These are phyloP conservation scores for Aphanomyces astaci DNA, from an alignment of 352 stramenopile species.

Conservation along the genomic window DNA sequence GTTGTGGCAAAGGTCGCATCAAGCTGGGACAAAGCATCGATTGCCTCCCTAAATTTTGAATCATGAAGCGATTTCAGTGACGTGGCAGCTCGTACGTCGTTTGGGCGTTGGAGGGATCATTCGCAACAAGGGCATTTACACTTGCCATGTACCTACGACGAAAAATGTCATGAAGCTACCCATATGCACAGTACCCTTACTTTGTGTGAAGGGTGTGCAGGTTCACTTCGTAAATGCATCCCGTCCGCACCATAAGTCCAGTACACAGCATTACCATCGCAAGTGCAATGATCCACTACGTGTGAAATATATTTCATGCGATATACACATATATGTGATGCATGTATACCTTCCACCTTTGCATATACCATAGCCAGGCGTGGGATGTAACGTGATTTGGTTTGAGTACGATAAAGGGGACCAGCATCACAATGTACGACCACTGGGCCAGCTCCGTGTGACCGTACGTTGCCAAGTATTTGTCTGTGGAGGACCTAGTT, in stretches of 20 bases:
- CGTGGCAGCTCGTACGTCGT: neutral
- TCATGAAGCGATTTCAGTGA: neutral
- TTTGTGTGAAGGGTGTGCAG: neutral
- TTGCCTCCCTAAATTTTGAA: neutral
- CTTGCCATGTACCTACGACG: neutral
- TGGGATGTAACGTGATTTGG: neutral
- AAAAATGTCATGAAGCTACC: neutral
- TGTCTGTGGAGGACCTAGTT: neutral
- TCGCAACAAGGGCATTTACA: neutral
- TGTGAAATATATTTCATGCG: neutral
- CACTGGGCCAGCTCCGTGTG: conserved; percentile 1
- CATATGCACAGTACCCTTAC: neutral
- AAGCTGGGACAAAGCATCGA: neutral
- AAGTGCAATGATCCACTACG: conserved; percentile 5
- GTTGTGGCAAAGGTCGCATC: neutral
- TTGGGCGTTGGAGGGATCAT: neutral
- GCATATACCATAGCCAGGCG: neutral
- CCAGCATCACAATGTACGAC: neutral
- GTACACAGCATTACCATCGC: neutral
- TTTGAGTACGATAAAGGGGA: neutral
- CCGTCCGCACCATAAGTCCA: conserved; percentile 11
- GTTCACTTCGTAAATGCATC: conserved; percentile 15
- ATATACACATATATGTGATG: neutral
- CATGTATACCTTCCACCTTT: neutral
- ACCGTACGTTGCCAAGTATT: conserved; percentile 5